Base-by-base conservation (phyloP, 495 filamentous ascomycete genomes). In the Neurospora africana region DNA sequence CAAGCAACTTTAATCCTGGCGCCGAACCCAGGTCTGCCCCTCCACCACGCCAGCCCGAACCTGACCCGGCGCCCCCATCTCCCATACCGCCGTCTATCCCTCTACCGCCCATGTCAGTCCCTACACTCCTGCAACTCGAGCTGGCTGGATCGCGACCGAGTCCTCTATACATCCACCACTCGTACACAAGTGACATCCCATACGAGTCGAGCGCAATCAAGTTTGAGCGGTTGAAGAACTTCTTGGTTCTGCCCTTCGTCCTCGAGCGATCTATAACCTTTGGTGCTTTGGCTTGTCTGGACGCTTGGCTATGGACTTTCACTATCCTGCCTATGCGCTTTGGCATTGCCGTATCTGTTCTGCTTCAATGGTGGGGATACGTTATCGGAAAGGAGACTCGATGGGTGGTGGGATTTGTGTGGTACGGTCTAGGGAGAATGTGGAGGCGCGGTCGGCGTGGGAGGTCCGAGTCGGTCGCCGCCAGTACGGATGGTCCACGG, bases 181-280 rank as follows among this genome's bases (percentile, higher is more conserved):
- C 92, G 3, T 86, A 89, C 33, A 87, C 84, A 68, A 76, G 73
- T 65, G 93, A 98, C 71, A 88, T 93, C 68, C 93, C 93, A 0
- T 98, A 97, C 81, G 95, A 99, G 81, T 97, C 95, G 23, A 93
- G 93, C n/a, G 90, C 90, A n/a, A 86, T 97, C 75, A 98, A 97
- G 77, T 90, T 98, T 70, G 94, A 98, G 78, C 89, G 95, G 67
- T 85, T 99, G n/a, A 84, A 91, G 72, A 97, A 98, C 78, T 95
- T 97, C 79, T 82, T 98, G 9, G 81, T 93, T 23, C 83, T 98
- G 6, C 93, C 95, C 9, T 88, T 87, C 9, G 90, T 89, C 69
- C 83, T 99, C n/a, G 95, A 99, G 81, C 88, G 90, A 70, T 87
- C 93, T 1, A 85, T 99, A 23, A 89, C 87, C 75, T 98, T 99